phyloP scores from a whole-genome alignment of 2,329 filamentous ascomycete species.

The Thielaviopsis ethacetica region DNA sequence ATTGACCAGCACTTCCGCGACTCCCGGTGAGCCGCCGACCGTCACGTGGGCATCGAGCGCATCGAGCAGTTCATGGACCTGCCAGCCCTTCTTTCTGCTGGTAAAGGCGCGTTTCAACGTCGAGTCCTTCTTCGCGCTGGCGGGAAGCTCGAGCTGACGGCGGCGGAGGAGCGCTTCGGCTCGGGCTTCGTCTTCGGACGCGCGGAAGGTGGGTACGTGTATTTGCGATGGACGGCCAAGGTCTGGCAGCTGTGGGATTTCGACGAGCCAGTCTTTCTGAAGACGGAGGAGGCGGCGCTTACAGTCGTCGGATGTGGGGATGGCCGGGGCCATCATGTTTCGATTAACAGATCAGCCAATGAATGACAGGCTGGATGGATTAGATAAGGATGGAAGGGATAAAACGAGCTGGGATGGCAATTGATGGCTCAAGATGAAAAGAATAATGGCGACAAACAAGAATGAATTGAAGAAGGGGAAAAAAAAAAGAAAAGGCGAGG shows the following conservation, averaged over 20 bases:
- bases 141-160: conserved; percentile 19
- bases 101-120: conserved; percentile 26
- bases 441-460: not conserved
- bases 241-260: conserved; percentile 21
- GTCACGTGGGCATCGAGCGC: conserved; percentile 32
- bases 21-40: conserved; percentile 32
- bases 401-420: not conserved
- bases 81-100: conserved; percentile 33
- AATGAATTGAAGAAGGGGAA: not conserved
- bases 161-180: conserved; percentile 39
- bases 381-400: not conserved
- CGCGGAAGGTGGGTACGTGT: conserved; percentile 26
- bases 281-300: conserved; percentile 32
- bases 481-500: not conserved
- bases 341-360: not conserved
- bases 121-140: not conserved
- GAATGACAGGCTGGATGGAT: not conserved
- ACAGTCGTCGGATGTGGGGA: conserved; percentile 17
- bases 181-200: conserved; percentile 30
- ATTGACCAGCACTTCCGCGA: conserved; percentile 38
- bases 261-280: conserved; percentile 33
- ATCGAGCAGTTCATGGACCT: conserved; percentile 35
- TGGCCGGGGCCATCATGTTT: not conserved
- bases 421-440: not conserved
- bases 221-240: conserved; percentile 18